Base-by-base conservation (phyloP, 495 filamentous ascomycete genomes). In the Thermochaetoides thermophila region DNA sequence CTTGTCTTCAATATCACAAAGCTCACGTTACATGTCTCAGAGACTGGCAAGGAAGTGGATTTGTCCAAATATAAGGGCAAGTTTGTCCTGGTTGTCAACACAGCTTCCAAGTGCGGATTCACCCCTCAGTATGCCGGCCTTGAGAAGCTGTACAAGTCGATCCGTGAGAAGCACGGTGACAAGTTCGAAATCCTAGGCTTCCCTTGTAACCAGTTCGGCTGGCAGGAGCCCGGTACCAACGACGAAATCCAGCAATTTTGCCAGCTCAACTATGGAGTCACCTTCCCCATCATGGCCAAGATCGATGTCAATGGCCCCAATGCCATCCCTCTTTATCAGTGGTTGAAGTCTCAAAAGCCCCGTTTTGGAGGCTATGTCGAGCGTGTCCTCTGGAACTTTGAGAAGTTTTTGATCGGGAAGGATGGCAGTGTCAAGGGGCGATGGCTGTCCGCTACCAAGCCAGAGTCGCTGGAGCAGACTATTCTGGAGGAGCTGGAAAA, bases 91-190 rank as follows among this genome's bases (percentile, higher is more conserved):
- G 56, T 92, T 46, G 89, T 96, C 60, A 99, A 99, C 71, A 92
- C 84, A n/a, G 89, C 89, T 39, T 91, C 82, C 50, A 94, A 95
- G 67, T 99, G 89, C 64, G 89, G 91, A 52, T 96, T 95, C 73
- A 95, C 89, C 7, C 81, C 81, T n/a, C 89, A 99, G 60, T 96
- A 86, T 55, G 72, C 71, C 33, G 83, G 79, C 11, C 81, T 99
- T 20, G 85, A 99, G 68, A 76, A 69, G 38, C 64, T 99, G 39
- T 93, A 95, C 69, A 75, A 95, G 59, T 63, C 69, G 27, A 49
- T 94, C 50, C 71, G 66, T 31, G 64, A 65, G 29, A 59, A 66
- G 37, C 64, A 87, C 62, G 68, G 72, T 21, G 70, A 83, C 28
- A 68, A 81, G 43, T 87, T 97, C 60, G 60, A 66, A 42, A 73